Percentiles rank a stretch among this genome's conserved stretches.
Evolutionary conservation across 495 filamentous ascomycete genomes (phyloP).

Genomic region (Oleoguttula mirabilis): DNA sequence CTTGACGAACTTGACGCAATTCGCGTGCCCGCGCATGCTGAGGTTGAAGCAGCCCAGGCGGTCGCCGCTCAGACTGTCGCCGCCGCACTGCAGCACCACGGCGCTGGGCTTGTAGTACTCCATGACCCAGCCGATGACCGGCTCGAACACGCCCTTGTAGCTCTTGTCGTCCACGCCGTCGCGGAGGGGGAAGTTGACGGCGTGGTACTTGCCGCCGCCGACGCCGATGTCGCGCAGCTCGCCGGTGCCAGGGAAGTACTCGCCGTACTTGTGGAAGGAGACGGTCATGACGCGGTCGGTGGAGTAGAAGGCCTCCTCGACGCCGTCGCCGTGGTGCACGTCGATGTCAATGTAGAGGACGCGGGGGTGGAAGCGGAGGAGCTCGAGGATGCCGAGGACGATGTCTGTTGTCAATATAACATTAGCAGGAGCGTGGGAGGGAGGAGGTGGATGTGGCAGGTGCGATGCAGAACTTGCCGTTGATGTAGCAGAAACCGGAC

Average conservation of each 20-base stretch:
- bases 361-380: constrained; percentile 84
- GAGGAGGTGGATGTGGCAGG: background rate
- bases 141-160: constrained; percentile 93
- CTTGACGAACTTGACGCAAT: constrained; percentile 93
- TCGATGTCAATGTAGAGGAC: constrained; percentile 98
- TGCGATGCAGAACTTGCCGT: constrained; percentile 46
- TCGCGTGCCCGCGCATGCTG: constrained; percentile 94
- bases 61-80: constrained; percentile 89
- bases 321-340: constrained; percentile 95
- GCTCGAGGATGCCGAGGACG: constrained; percentile 87
- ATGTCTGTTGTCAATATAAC: constrained; percentile 52
- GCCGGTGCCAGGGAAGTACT: constrained; percentile 96
- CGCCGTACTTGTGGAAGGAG: constrained; percentile 97
- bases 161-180: constrained; percentile 89
- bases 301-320: constrained; percentile 95
- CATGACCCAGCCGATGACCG: constrained; percentile 87
- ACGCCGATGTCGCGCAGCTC: constrained; percentile 93
- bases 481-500: constrained; percentile 96
- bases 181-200: constrained; percentile 91
- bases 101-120: constrained; percentile 89
- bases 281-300: constrained; percentile 98
- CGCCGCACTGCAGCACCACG: constrained; percentile 92
- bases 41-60: constrained; percentile 95
- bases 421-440: constrained; percentile 5
- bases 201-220: constrained; percentile 81